Conservation (phyloP, 768 basidiomycete genomes). For the Royoungia palumana region DNA sequence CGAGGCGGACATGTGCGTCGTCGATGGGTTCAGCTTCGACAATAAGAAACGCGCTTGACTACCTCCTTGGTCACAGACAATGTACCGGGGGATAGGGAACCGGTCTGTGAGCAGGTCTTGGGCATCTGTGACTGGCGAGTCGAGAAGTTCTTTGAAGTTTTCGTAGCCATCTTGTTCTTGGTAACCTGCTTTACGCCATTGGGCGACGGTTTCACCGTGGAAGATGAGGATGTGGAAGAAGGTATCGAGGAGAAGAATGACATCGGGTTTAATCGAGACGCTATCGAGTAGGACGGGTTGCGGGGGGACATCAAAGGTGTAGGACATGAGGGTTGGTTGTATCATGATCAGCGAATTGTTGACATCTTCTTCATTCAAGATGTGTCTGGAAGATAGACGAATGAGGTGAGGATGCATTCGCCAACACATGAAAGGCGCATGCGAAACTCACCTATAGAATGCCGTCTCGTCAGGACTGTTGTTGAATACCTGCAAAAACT, state of each 20-base stretch:
- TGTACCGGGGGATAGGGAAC: constrained; percentile 96
- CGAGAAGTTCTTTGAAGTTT: constrained; percentile 93
- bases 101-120: constrained; percentile 96
- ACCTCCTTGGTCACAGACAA: constrained; percentile 96
- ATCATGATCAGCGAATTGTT: constrained; percentile 99
- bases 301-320: constrained; percentile 86
- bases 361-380: constrained; percentile 95
- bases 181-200: constrained; percentile 98
- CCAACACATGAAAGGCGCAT: background rate
- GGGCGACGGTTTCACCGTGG: constrained; percentile 95
- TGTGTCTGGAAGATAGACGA: constrained; percentile 61
- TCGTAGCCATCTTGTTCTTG: constrained; percentile 99
- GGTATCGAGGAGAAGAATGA: constrained; percentile 93
- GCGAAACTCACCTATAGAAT: constrained; percentile 75
- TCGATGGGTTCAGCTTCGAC: constrained; percentile 95
- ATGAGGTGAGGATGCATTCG: constrained; percentile 1
- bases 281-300: constrained; percentile 96
- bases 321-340: constrained; percentile 98
- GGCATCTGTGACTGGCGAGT: constrained; percentile 83
- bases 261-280: constrained; percentile 95
- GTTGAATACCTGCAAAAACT: constrained; percentile 99
- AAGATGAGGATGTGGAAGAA: constrained; percentile 99
- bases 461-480: constrained; percentile 99
- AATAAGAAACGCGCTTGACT: constrained; percentile 98
- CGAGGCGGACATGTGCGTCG: constrained; percentile 90